Evolutionary conservation across 306 rosid species (phyloP).

Genomic region (Cucumis melo): DNA sequence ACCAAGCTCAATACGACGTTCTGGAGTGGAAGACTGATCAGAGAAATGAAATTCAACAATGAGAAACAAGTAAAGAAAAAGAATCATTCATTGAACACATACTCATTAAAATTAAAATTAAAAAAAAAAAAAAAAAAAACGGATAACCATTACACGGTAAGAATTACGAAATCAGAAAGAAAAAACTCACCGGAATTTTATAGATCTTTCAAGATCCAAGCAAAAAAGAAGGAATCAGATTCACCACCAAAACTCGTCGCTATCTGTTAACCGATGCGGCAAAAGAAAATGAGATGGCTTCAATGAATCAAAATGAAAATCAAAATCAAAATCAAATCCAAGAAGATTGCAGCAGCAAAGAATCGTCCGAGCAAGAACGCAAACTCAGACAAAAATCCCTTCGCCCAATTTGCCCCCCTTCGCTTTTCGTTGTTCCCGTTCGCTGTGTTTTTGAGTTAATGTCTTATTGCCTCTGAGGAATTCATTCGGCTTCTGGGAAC

Average conservation of each 20-base stretch:
- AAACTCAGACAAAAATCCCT: not conserved
- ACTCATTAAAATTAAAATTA: not conserved
- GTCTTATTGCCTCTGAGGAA: not conserved
- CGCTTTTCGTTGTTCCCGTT: not conserved
- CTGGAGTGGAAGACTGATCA: conserved; percentile 2
- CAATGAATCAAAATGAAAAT: not conserved
- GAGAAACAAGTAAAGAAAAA: not conserved
- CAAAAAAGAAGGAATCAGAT: not conserved
- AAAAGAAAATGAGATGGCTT: not conserved
- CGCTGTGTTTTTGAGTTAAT: not conserved
- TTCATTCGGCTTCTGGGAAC: not conserved
- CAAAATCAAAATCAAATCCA: conserved; percentile 13
- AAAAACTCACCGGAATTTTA: conserved; percentile 7
- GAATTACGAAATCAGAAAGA: not conserved
- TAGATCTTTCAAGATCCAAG: not conserved
- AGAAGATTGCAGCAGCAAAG: conserved; percentile 1
- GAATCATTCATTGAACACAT: not conserved
- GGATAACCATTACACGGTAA: not conserved
- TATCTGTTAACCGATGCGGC: not conserved
- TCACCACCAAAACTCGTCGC: not conserved
- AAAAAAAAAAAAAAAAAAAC: no score
- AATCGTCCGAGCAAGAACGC: conserved; percentile 29
- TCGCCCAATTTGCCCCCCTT: not conserved
- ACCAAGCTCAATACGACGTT: conserved; percentile 1
- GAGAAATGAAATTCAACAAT: conserved; percentile 6